Percentiles rank a stretch among this genome's conserved stretches.
These are phyloP conservation scores for Diaporthe destruens DNA, from an alignment of 2,329 filamentous ascomycete species.

Conservation along the genomic window DNA sequence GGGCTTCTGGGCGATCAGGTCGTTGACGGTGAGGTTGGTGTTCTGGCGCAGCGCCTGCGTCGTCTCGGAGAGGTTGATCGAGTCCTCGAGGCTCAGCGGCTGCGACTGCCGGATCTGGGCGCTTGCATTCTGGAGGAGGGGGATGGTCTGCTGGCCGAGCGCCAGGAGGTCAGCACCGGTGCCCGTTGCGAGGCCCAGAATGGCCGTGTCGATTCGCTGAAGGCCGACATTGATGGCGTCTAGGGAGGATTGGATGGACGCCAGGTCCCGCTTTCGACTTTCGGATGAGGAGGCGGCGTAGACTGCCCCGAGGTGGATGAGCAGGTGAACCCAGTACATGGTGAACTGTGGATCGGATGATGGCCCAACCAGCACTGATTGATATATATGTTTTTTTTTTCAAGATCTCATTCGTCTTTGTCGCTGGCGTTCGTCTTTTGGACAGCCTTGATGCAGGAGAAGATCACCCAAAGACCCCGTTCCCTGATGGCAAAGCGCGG, in stretches of 20 bases:
- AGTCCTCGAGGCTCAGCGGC: conserved; percentile 21
- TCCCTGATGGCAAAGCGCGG: not conserved
- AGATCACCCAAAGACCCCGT: not conserved
- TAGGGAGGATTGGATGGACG: conserved; percentile 26
- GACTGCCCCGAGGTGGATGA: not conserved
- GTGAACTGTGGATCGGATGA: not conserved
- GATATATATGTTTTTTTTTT: not conserved
- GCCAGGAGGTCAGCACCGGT: not conserved
- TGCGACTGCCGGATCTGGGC: conserved; percentile 18
- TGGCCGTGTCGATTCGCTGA: conserved; percentile 23
- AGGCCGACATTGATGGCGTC: conserved; percentile 35
- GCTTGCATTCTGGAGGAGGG: conserved; percentile 25
- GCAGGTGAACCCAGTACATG: conserved; percentile 10
- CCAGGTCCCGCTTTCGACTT: conserved; percentile 19
- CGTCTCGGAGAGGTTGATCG: conserved; percentile 19
- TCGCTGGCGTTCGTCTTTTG: not conserved
- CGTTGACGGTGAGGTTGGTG: conserved; percentile 34
- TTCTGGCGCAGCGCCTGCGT: conserved; percentile 31
- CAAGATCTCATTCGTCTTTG: not conserved
- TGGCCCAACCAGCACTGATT: not conserved
- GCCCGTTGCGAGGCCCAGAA: conserved; percentile 12
- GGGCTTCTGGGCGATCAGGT: conserved; percentile 34
- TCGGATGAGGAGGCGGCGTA: not conserved
- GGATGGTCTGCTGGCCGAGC: conserved; percentile 20
- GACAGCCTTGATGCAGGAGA: conserved; percentile 2